Percentiles rank a stretch among this genome's conserved stretches.
These are phyloP conservation scores for Gnomoniopsis sp. DNA, from an alignment of 2,329 filamentous ascomycete species.

Conservation along the genomic window DNA sequence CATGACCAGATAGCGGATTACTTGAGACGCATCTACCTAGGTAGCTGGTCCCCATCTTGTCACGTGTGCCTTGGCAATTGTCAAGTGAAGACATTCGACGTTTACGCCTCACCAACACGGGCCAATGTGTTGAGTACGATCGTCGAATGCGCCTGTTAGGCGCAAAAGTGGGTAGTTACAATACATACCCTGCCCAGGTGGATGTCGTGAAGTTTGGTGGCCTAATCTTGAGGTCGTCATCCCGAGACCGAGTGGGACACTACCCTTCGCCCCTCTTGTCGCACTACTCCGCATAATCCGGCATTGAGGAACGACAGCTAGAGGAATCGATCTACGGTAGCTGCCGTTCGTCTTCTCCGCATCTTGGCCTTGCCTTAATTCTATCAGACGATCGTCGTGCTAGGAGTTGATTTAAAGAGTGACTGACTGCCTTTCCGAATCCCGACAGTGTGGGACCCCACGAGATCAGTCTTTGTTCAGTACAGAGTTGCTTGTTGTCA, in stretches of 20 bases:
- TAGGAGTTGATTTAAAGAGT: background rate
- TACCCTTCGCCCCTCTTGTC: background rate
- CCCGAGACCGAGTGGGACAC: background rate
- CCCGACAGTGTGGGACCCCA: background rate
- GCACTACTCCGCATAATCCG: background rate
- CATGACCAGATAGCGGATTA: too few relatives aligned
- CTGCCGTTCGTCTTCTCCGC: background rate
- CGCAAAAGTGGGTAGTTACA: too few relatives aligned
- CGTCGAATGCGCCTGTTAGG: too few relatives aligned
- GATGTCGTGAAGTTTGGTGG: too few relatives aligned
- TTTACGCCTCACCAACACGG: too few relatives aligned
- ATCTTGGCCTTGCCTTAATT: constrained; percentile 1
- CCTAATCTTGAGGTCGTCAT: background rate
- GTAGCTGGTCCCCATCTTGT: too few relatives aligned
- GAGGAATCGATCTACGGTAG: background rate
- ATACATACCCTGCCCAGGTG: too few relatives aligned
- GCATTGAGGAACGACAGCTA: background rate
- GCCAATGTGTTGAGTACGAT: too few relatives aligned
- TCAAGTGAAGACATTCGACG: too few relatives aligned
- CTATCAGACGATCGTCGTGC: background rate
- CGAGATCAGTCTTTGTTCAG: background rate
- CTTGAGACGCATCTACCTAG: too few relatives aligned
- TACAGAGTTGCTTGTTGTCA: background rate
- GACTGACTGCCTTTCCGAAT: background rate
- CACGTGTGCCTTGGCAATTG: too few relatives aligned